A percentile compares a stretch with the other conserved stretches of the same genome.
These are phyloP conservation scores for Aspergillus funiculosus DNA, from an alignment of 495 filamentous ascomycete genomes.

Conservation along the genomic window DNA sequence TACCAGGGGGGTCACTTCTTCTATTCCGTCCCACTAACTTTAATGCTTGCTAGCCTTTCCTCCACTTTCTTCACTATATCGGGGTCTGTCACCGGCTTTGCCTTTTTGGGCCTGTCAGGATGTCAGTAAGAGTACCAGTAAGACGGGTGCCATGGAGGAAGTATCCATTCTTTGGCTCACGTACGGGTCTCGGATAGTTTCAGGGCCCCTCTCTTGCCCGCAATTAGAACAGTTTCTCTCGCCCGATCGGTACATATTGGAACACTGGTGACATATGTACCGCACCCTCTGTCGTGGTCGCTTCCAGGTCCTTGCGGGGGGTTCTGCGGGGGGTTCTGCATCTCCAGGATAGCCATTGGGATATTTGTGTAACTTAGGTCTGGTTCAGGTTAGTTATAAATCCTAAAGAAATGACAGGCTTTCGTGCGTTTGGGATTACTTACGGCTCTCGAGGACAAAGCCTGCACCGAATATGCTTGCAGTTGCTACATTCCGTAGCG, in stretches of 20 bases:
- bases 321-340: slow-evolving; percentile 32
- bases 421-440: slow-evolving; percentile 30
- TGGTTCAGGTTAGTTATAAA: slow-evolving; percentile 22
- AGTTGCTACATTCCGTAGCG: slow-evolving; percentile 60
- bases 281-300: slow-evolving; percentile 45
- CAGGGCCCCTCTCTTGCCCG: slow-evolving; percentile 47
- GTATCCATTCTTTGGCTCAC: too few relatives aligned
- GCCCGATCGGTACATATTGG: slow-evolving; percentile 44
- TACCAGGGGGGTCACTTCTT: neutral
- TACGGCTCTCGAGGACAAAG: slow-evolving; percentile 79
- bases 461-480: slow-evolving; percentile 72
- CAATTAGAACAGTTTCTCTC: slow-evolving; percentile 55
- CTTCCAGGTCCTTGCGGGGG: slow-evolving; percentile 37
- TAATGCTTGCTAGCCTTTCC: slow-evolving; percentile 47
- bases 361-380: slow-evolving; percentile 65
- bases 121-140: slow-evolving; percentile 13
- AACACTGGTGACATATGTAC: slow-evolving; percentile 62
- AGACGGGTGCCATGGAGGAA: neutral
- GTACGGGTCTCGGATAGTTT: slow-evolving; percentile 48
- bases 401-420: too few relatives aligned
- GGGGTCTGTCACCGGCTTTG: slow-evolving; percentile 59
- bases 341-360: slow-evolving; percentile 76
- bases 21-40: slow-evolving; percentile 20
- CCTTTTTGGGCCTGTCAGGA: slow-evolving; percentile 47
- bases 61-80: slow-evolving; percentile 57